Percentiles rank a stretch among this genome's conserved stretches.
phyloP scores from a whole-genome alignment of 2,329 filamentous ascomycete genomes.

The Cladosporium sp. region DNA sequence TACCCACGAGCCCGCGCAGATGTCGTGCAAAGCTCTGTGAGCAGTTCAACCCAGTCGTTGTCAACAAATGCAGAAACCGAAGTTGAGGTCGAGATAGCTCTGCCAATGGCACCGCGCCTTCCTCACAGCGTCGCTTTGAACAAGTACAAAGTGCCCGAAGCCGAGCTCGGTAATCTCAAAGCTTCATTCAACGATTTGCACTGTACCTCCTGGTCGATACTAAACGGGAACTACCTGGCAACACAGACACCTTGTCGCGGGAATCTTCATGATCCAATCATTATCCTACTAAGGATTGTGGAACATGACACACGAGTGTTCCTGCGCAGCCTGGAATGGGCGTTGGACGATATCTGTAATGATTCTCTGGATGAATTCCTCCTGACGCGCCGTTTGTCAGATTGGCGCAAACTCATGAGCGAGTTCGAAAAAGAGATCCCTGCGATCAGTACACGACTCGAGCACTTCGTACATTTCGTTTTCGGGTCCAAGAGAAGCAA shows the following conservation, averaged over 20 bases:
- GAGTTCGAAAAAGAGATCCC: slow-evolving; percentile 24
- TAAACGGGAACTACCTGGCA: not conserved
- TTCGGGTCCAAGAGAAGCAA: not conserved
- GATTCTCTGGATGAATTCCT: slow-evolving; percentile 26
- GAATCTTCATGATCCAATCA: not conserved
- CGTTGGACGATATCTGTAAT: slow-evolving; percentile 23
- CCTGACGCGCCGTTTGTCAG: slow-evolving; percentile 19
- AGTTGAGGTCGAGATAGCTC: not conserved
- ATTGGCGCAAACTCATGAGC: slow-evolving; percentile 23
- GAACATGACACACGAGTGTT: slow-evolving; percentile 8
- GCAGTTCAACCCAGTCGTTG: not conserved
- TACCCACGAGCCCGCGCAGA: not conserved
- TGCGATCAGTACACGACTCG: slow-evolving; percentile 18
- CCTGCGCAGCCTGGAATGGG: slow-evolving; percentile 22
- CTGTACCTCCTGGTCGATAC: not conserved
- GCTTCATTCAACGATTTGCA: not conserved
- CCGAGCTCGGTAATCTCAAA: not conserved
- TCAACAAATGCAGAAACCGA: not conserved
- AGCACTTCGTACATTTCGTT: slow-evolving; percentile 20
- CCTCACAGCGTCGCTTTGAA: not conserved
- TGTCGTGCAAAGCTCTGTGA: not conserved
- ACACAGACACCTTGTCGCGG: not conserved
- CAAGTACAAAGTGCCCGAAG: slow-evolving; percentile 4
- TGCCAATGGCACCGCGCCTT: slow-evolving; percentile 15
- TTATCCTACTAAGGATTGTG: not conserved